Evolutionary conservation across 106 monocot species (phyloP).

Genomic region (Ottelia alismoides): DNA sequence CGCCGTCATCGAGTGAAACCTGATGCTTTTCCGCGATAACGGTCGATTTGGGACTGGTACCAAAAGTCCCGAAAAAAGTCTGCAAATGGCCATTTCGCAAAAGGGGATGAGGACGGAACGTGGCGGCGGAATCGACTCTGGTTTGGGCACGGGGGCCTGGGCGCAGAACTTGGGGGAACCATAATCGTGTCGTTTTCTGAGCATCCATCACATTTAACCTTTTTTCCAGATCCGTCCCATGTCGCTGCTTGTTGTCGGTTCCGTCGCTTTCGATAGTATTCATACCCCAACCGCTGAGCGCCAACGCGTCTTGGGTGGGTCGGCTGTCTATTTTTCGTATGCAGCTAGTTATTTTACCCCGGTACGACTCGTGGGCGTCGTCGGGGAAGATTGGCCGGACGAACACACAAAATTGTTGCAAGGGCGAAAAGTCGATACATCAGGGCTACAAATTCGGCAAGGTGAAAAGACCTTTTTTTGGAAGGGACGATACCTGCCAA

Average conservation of each 20-base stretch:
- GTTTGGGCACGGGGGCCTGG: too few species aligned
- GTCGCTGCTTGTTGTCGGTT: neutral
- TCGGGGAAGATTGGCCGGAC: neutral
- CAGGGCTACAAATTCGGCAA: neutral
- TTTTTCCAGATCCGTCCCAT: neutral
- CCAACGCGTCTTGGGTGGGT: neutral
- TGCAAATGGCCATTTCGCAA: too few species aligned
- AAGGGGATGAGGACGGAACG: too few species aligned
- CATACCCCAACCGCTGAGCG: neutral
- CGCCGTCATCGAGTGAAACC: too few species aligned
- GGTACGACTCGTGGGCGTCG: neutral
- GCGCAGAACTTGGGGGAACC: too few species aligned
- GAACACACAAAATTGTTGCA: neutral
- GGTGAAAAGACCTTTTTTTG: neutral
- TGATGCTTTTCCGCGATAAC: too few species aligned
- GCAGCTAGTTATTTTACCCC: neutral
- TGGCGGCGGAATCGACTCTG: too few species aligned
- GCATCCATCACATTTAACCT: too few species aligned
- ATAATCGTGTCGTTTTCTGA: too few species aligned
- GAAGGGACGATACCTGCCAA: neutral
- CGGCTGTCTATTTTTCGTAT: neutral
- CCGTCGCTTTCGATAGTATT: neutral
- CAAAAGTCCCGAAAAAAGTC: too few species aligned
- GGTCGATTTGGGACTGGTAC: too few species aligned
- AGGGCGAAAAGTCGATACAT: neutral